A percentile compares a stretch with the other conserved stretches of the same genome.
Conservation (phyloP, 1,139 yeast genomes). For the Magnusiomyces tetraspermus region DNA sequence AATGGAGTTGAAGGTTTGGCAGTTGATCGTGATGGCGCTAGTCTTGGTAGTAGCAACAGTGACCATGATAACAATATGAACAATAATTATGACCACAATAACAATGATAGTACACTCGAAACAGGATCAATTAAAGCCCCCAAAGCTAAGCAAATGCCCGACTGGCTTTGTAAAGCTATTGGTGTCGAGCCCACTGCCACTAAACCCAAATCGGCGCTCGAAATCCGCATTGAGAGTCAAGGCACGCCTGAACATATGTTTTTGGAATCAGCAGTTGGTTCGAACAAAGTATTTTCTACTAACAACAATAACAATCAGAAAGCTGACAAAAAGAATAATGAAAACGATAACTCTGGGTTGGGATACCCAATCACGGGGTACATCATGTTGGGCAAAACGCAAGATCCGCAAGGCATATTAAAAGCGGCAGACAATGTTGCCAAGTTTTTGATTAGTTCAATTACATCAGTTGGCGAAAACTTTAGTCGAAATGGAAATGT, state of each 20-base stretch:
- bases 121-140: background rate
- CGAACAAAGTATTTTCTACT: too few species aligned
- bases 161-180: background rate
- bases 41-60: background rate
- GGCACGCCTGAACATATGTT: conserved; percentile 1
- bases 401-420: conserved; percentile 1
- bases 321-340: too few species aligned
- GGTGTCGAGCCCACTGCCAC: background rate
- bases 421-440: background rate
- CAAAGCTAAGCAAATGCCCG: background rate
- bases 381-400: background rate
- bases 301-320: too few species aligned
- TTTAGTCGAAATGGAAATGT: too few species aligned
- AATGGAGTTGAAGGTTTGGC: background rate
- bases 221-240: background rate
- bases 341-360: background rate
- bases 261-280: background rate
- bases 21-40: background rate
- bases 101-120: background rate
- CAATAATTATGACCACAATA: too few species aligned
- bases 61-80: background rate
- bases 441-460: background rate
- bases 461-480: too few species aligned
- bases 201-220: background rate
- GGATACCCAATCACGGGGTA: conserved; percentile 2